Evolutionary conservation across 805 yeast species (phyloP).

Genomic region (Sugiyamaella americana): DNA sequence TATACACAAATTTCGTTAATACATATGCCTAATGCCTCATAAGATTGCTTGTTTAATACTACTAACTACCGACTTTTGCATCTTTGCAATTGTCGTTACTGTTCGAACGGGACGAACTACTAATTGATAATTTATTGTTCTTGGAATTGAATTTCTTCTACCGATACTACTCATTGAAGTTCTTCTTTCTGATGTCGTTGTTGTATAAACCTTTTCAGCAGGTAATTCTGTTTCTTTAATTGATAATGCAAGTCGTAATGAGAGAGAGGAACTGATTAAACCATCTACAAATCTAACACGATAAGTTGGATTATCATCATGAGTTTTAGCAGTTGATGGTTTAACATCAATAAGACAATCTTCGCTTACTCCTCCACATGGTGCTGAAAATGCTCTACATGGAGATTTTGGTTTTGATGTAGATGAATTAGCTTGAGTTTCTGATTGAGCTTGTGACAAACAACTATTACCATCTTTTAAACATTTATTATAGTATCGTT

Average conservation of each 20-base stretch:
- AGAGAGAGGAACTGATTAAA: conserved; percentile 14
- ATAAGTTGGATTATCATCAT: neutral
- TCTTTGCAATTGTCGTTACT: conserved; percentile 3
- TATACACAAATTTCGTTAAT: too few relatives aligned
- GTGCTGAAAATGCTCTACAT: neutral
- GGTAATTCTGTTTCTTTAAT: neutral
- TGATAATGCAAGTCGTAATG: conserved; percentile 9
- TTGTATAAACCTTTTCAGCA: neutral
- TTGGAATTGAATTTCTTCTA: neutral
- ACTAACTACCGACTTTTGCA: conserved; percentile 2
- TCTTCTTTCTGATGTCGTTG: too few relatives aligned
- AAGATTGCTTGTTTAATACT: conserved; percentile 5
- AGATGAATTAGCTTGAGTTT: neutral
- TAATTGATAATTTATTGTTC: neutral
- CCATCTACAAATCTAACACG: conserved; percentile 16
- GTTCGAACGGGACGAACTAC: conserved; percentile 2
- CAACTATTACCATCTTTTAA: neutral
- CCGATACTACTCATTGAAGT: too few relatives aligned
- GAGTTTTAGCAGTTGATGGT: neutral
- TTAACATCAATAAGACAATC: neutral
- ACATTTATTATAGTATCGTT: neutral
- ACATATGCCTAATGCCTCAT: too few relatives aligned
- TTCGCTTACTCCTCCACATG: neutral
- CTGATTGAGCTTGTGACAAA: neutral
- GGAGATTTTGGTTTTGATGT: neutral